These are phyloP conservation scores for Nitzschia inconspicua DNA, from an alignment of 108 stramenopile species.

Conservation along the genomic window DNA sequence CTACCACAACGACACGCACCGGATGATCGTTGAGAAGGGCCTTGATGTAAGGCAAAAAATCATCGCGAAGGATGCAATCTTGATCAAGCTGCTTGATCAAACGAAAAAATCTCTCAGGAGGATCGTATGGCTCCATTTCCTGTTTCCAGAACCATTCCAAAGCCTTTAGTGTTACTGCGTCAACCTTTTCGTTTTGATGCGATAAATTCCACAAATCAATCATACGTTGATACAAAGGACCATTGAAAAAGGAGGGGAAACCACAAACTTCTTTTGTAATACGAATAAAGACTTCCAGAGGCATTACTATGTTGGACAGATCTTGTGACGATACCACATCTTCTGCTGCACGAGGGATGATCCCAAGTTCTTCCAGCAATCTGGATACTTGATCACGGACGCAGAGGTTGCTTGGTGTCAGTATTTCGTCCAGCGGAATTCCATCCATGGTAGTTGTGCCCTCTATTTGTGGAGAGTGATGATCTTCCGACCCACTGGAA, in stretches of 20 bases:
- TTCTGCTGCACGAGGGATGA: neutral
- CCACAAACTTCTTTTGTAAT: slow-evolving; percentile 91
- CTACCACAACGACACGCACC: slow-evolving; percentile 30
- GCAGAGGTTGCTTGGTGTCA: slow-evolving; percentile 3
- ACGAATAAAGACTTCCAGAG: slow-evolving; percentile 77
- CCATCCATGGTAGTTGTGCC: too few relatives aligned
- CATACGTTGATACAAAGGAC: slow-evolving; percentile 81
- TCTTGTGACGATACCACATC: neutral
- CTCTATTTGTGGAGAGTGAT: too few relatives aligned
- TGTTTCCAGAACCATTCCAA: slow-evolving; percentile 80
- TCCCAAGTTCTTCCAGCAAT: slow-evolving; percentile 1
- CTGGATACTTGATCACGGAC: slow-evolving; percentile 21
- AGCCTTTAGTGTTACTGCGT: slow-evolving; percentile 49
- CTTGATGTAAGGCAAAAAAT: slow-evolving; percentile 91
- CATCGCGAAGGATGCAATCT: slow-evolving; percentile 85
- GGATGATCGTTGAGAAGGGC: slow-evolving; percentile 91
- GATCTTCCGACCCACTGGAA: neutral
- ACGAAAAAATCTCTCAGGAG: slow-evolving; percentile 88
- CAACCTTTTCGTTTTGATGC: neutral
- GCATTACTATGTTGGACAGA: too few relatives aligned
- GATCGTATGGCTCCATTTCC: slow-evolving; percentile 94
- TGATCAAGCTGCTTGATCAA: slow-evolving; percentile 74
- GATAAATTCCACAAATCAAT: slow-evolving; percentile 52
- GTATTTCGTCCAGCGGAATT: too few relatives aligned
- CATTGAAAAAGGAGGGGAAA: slow-evolving; percentile 93